phyloP scores from a whole-genome alignment of 2,329 filamentous ascomycete species.

The Tympanopsis confertula region DNA sequence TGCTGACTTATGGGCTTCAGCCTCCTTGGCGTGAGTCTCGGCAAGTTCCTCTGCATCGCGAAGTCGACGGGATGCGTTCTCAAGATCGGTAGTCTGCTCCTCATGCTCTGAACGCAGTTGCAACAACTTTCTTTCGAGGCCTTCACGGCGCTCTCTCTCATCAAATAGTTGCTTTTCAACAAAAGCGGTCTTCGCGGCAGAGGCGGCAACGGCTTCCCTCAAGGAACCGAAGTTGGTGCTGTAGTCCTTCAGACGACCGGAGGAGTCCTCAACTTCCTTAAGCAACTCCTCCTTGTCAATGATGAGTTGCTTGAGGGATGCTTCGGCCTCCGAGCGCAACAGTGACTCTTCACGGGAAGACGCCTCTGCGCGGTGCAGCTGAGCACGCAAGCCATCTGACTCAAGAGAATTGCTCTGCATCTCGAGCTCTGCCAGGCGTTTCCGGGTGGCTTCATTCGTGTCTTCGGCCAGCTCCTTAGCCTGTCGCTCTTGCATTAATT shows the following conservation, averaged over 20 bases:
- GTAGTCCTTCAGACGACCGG: slow-evolving; percentile 59
- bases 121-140: slow-evolving; percentile 63
- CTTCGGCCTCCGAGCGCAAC: slow-evolving; percentile 64
- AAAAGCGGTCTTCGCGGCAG: slow-evolving; percentile 62
- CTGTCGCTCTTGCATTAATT: slow-evolving; percentile 71
- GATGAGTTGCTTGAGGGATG: slow-evolving; percentile 62
- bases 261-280: slow-evolving; percentile 53
- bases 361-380: slow-evolving; percentile 70
- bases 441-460: slow-evolving; percentile 70
- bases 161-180: slow-evolving; percentile 75
- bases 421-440: slow-evolving; percentile 74
- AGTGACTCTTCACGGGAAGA: slow-evolving; percentile 71
- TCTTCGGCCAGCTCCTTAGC: slow-evolving; percentile 81
- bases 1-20: slow-evolving; percentile 70
- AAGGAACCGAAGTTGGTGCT: slow-evolving; percentile 62
- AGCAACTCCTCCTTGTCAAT: slow-evolving; percentile 77
- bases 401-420: slow-evolving; percentile 73
- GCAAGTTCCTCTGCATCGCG: slow-evolving; percentile 79
- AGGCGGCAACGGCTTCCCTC: slow-evolving; percentile 66
- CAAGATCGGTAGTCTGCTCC: slow-evolving; percentile 65
- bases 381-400: slow-evolving; percentile 72
- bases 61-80: slow-evolving; percentile 60
- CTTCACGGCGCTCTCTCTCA: slow-evolving; percentile 65
- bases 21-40: slow-evolving; percentile 78
- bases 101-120: slow-evolving; percentile 77